A percentile compares a stretch with the other conserved stretches of the same genome.
Conservation (phyloP, 441 rosid genomes). For the Brassica balearica region DNA sequence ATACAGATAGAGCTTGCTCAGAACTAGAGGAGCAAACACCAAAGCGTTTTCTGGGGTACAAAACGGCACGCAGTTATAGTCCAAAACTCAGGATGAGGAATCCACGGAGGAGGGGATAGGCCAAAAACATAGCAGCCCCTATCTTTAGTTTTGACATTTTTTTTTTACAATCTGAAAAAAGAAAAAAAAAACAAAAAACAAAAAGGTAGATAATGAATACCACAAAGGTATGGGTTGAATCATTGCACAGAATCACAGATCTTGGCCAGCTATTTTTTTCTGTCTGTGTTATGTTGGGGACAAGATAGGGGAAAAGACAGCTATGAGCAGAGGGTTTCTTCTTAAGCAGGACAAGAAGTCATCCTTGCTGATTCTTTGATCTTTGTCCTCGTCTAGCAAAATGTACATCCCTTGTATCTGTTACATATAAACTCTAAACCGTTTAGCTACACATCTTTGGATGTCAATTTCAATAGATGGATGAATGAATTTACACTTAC, state of each 20-base stretch:
- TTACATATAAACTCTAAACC: constrained; percentile 31
- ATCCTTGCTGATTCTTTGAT: constrained; percentile 57
- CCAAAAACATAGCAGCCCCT: constrained; percentile 43
- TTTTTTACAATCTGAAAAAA: constrained; percentile 11
- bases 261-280: constrained; percentile 25
- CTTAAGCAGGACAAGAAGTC: constrained; percentile 62
- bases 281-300: constrained; percentile 37
- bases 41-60: constrained; percentile 26
- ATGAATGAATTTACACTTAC: constrained; percentile 42
- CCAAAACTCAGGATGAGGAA: constrained; percentile 12
- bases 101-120: constrained; percentile 18
- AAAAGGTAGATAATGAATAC: constrained; percentile 28
- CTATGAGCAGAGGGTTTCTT: constrained; percentile 74
- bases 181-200: background rate
- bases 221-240: constrained; percentile 20
- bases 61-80: constrained; percentile 38
- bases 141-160: constrained; percentile 1
- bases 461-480: background rate
- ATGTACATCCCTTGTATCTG: constrained; percentile 64
- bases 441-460: constrained; percentile 9
- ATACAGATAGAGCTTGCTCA: constrained; percentile 31
- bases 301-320: constrained; percentile 56
- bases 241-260: background rate
- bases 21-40: constrained; percentile 34
- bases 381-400: constrained; percentile 60